Evolutionary conservation across 1,284 basidiomycete species (phyloP).

Genomic region (Microbotryomycetes sp.): DNA sequence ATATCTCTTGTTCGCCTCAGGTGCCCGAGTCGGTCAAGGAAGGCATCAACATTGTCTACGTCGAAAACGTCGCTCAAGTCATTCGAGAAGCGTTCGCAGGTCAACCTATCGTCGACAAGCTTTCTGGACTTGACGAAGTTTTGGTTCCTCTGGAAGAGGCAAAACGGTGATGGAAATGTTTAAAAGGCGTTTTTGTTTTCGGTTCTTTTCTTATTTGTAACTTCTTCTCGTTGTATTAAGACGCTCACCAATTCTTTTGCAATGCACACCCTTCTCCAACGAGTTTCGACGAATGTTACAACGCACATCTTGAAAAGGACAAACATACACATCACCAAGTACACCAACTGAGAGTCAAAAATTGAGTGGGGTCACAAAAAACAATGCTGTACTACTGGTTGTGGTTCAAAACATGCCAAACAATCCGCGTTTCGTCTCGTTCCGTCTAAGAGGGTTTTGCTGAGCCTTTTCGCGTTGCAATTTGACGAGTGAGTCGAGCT

Average conservation of each 20-base stretch:
- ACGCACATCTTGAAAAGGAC: too few species aligned
- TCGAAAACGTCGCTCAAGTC: conserved; percentile 73
- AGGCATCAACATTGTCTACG: conserved; percentile 86
- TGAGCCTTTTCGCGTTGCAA: conserved; percentile 39
- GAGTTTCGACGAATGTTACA: too few species aligned
- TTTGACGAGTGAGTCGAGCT: conserved; percentile 40
- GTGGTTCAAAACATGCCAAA: conserved; percentile 32
- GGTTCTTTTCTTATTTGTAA: too few species aligned
- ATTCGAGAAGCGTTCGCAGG: conserved; percentile 32
- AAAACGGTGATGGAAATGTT: background rate
- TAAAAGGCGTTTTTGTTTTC: background rate
- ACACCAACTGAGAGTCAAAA: too few species aligned
- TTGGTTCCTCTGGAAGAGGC: conserved; percentile 2
- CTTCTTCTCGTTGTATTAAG: too few species aligned
- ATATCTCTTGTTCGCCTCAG: conserved; percentile 9
- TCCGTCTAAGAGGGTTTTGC: conserved; percentile 6
- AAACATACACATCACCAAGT: too few species aligned
- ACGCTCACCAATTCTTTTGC: too few species aligned
- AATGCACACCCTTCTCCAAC: too few species aligned
- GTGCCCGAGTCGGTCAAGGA: conserved; percentile 85
- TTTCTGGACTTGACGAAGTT: conserved; percentile 15
- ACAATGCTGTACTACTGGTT: too few species aligned
- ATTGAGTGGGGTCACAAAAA: too few species aligned
- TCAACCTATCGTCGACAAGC: conserved; percentile 21
- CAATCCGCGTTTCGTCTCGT: conserved; percentile 12